A percentile compares a stretch with the other conserved stretches of the same genome.
Conservation (phyloP, 2,329 filamentous ascomycete genomes). For the Colletotrichum cuscutae region DNA sequence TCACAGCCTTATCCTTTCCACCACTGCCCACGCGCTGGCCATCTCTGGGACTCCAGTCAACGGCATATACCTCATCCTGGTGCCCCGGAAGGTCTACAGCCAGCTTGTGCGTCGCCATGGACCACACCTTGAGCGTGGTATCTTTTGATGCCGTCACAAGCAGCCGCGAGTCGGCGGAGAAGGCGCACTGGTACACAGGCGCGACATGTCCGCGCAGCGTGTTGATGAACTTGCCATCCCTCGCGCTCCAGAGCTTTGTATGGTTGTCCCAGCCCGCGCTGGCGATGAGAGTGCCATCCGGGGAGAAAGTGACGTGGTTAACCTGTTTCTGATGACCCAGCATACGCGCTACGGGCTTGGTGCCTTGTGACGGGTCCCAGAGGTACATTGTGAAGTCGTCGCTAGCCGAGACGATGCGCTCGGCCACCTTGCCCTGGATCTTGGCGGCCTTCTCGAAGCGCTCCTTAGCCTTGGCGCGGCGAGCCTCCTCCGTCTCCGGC, state of each 20-base stretch:
- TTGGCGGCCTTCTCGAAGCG: constrained; percentile 88
- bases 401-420: constrained; percentile 88
- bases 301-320: constrained; percentile 94
- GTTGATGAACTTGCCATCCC: constrained; percentile 81
- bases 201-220: constrained; percentile 90
- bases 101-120: constrained; percentile 85
- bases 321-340: constrained; percentile 97
- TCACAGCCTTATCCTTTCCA: constrained; percentile 87
- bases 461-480: constrained; percentile 78
- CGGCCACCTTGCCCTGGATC: constrained; percentile 79
- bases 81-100: constrained; percentile 86
- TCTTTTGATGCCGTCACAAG: constrained; percentile 91
- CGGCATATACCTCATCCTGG: constrained; percentile 90
- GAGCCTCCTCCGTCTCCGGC: constrained; percentile 76
- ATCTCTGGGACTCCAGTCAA: constrained; percentile 90
- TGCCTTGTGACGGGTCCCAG: constrained; percentile 84
- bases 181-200: constrained; percentile 91
- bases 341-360: constrained; percentile 87
- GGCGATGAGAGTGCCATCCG: constrained; percentile 87
- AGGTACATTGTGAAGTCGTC: constrained; percentile 98
- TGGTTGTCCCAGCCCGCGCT: constrained; percentile 94
- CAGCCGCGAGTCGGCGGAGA: constrained; percentile 91
- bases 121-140: constrained; percentile 95
- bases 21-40: constrained; percentile 90
- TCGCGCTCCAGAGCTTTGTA: constrained; percentile 85